Conservation (phyloP, 257 asterid species). For the Mentha longifolia region DNA sequence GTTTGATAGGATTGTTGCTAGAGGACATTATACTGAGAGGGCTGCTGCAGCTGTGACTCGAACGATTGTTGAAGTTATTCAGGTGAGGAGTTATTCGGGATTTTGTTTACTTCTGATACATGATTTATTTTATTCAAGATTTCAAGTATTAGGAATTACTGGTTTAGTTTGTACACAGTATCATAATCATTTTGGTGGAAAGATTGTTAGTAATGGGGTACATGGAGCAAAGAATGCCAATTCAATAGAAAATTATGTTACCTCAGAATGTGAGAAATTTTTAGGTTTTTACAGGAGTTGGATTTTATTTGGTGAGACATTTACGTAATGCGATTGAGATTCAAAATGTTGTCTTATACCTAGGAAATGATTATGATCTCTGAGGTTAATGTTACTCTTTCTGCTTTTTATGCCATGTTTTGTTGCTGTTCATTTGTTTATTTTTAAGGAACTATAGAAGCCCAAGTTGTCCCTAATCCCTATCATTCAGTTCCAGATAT, state of each 20-base stretch:
- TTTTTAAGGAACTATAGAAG: not conserved
- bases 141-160: slow-evolving; percentile 1
- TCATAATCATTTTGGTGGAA: not conserved
- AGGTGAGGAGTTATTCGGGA: slow-evolving; percentile 39
- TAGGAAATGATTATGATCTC: not conserved
- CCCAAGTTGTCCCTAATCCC: not conserved
- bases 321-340: not conserved
- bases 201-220: not conserved
- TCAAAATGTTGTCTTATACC: not conserved
- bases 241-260: not conserved
- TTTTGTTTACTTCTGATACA: not conserved
- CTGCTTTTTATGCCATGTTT: not conserved
- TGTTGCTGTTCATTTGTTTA: not conserved
- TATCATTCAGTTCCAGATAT: not conserved
- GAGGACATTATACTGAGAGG: slow-evolving; percentile 73
- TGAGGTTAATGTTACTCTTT: slow-evolving; percentile 11
- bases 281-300: not conserved
- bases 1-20: slow-evolving; percentile 65
- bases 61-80: slow-evolving; percentile 63
- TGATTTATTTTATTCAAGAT: slow-evolving; percentile 3
- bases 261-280: not conserved
- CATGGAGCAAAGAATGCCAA: not conserved
- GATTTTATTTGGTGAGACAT: not conserved
- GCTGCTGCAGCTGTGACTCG: slow-evolving; percentile 69
- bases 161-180: slow-evolving; percentile 19